Conservation (phyloP, 345 rosid species). For the Eutrema yunnanense region DNA sequence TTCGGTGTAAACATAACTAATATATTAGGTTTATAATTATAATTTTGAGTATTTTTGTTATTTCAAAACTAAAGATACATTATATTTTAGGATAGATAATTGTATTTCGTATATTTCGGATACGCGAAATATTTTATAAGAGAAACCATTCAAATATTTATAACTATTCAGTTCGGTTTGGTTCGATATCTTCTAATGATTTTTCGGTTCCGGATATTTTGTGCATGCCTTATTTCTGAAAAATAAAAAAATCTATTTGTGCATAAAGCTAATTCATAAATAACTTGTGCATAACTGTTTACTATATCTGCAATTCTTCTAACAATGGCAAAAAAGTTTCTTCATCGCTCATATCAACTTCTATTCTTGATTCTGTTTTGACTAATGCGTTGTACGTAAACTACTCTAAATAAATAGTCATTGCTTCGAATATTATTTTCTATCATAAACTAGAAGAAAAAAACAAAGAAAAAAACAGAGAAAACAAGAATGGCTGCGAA, state of each 20-base stretch:
- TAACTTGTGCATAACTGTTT: not conserved
- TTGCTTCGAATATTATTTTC: not conserved
- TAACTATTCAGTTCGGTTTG: too few relatives aligned
- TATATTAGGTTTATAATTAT: too few relatives aligned
- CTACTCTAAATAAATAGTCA: slow-evolving; percentile 2
- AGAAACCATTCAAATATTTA: too few relatives aligned
- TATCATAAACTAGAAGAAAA: not conserved
- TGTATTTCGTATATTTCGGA: too few relatives aligned
- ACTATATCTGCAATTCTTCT: slow-evolving; percentile 16
- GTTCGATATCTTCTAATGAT: too few relatives aligned
- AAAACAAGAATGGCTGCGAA: slow-evolving; percentile 30
- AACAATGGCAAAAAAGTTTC: not conserved
- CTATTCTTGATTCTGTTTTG: slow-evolving; percentile 21
- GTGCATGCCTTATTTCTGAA: too few relatives aligned
- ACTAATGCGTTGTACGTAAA: slow-evolving; percentile 17
- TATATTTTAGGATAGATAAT: too few relatives aligned
- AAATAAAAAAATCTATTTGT: not conserved
- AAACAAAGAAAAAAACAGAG: not conserved
- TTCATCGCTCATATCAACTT: slow-evolving; percentile 16
- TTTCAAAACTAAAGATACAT: too few relatives aligned
- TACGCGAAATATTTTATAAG: too few relatives aligned
- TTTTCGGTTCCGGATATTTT: too few relatives aligned
- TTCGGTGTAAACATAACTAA: too few relatives aligned
- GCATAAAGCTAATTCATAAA: not conserved
- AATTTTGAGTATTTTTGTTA: too few relatives aligned